Conservation (phyloP, 495 filamentous ascomycete species). For the Penicillium antarcticum region DNA sequence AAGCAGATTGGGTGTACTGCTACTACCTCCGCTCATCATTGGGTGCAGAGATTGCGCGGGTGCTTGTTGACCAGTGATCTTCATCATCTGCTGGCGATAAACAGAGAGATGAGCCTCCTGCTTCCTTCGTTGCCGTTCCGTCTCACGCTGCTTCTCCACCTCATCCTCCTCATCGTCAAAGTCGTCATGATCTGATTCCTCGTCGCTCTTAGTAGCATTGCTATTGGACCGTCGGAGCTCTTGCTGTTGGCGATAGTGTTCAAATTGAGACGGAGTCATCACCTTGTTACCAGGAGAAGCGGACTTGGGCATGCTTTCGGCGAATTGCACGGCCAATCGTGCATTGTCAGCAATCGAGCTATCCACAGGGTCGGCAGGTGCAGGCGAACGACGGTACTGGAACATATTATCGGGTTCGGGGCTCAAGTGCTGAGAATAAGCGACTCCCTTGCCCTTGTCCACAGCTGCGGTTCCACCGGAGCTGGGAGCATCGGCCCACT, state of each 20-base stretch:
- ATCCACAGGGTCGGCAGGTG: slow-evolving; percentile 43
- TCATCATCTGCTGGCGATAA: slow-evolving; percentile 96
- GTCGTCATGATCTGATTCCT: slow-evolving; percentile 51
- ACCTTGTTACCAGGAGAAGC: slow-evolving; percentile 60
- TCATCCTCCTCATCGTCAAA: slow-evolving; percentile 87
- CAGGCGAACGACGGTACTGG: slow-evolving; percentile 21
- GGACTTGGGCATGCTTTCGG: slow-evolving; percentile 36
- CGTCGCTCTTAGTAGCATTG: slow-evolving; percentile 44
- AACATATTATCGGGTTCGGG: slow-evolving; percentile 18
- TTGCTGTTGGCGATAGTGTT: slow-evolving; percentile 76
- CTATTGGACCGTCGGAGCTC: slow-evolving; percentile 58
- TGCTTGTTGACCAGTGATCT: slow-evolving; percentile 75
- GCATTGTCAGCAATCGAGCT: slow-evolving; percentile 51
- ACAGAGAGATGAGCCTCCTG: slow-evolving; percentile 89
- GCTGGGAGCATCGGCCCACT: slow-evolving; percentile 22
- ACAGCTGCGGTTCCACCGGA: slow-evolving; percentile 48
- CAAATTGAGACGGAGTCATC: slow-evolving; percentile 87
- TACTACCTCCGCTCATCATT: slow-evolving; percentile 37
- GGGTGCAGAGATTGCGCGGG: slow-evolving; percentile 40
- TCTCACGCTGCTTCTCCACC: slow-evolving; percentile 65
- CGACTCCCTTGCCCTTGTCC: slow-evolving; percentile 26
- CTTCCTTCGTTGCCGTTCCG: slow-evolving; percentile 75
- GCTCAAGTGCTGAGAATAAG: slow-evolving; percentile 9
- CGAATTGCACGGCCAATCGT: slow-evolving; percentile 50
- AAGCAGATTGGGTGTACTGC: slow-evolving; percentile 43